Evolutionary conservation across 1,139 yeast genomes (phyloP), one percentile per base, ranked within the genome.

Genomic region (Geotrichum phurueaensis): DNA sequence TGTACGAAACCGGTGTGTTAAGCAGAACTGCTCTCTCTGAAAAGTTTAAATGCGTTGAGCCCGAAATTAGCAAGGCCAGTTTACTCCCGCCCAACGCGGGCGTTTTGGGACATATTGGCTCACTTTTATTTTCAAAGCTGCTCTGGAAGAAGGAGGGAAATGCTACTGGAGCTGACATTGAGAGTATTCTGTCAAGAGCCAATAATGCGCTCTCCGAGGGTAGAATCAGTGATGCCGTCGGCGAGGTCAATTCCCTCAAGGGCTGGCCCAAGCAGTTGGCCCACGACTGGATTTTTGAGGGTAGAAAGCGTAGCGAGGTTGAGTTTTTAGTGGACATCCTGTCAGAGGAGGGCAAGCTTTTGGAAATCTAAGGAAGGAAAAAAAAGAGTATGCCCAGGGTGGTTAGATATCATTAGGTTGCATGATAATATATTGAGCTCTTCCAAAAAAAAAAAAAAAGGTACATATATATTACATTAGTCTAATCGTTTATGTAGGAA

Each of bases 31-130:
- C 78, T 67, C 77, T 82, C 2, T 78, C 81, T 25, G 82, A 91
- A n/a, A 94, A 94, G 70, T 81, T 91, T 68, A 84, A 85, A 66
- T 78, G 85, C 62, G 80, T 94, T 64, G 86, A 83, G 23, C 96
- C 96, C 22, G 96, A 92, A 75, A 84, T 94, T 71, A 86, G 96
- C 74, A 84, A 91, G 33, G 94, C 96, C 10, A 86, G 97, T 13
- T 77, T 91, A 68, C 81, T 89, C 65, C 98, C 98, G 58, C 96
- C 96, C 68, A 89, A 92, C 72, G 96, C 99, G 39, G 99, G 99
- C 69, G 82, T 94, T 62, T 82, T 94, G 68, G 98, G 97, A 52
- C 97, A 94, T 75, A 74, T 91, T 58, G 82, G 96, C 10, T 92
- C 98, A 15, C 77, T 81, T 65, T 62, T 90, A 10, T 89, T 92